Evolutionary conservation across 768 basidiomycete species (phyloP), one percentile per base, ranked within the genome.

Genomic region (Boletus tylopilopsis): DNA sequence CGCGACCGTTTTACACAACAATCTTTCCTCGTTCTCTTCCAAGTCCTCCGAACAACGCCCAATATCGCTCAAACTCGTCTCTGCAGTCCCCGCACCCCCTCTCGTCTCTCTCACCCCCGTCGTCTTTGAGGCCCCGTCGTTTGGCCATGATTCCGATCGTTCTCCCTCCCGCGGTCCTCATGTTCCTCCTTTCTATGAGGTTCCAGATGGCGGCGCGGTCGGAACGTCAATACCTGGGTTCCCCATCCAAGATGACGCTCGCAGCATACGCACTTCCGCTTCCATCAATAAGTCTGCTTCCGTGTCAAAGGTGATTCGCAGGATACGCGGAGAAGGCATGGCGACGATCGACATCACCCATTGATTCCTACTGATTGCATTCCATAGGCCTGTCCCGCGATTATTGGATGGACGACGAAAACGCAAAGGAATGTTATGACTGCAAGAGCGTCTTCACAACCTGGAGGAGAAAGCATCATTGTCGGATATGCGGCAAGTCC

Each of bases 401-500:
- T 62, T 97, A 97, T 64, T 99, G 96, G 96, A 97, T 98, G 94
- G 90, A 93, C 53, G 94, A 97, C 62, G 92, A 92, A 61, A 87
- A 89, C 47, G 91, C 90, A 60, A 96, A 88, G 64, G 93, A 96
- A 61, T 95, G 94, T 62, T 95, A 92, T 64, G 94, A 94, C 67
- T 96, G 94, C 73, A 91, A 92, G 68, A 90, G 89, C 56, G 76
- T 89, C 42, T 99, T 99, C 70, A 91, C 92, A 0, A 81, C 94
- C 2, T 97, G 92, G 91, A 73, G 94, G 45, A 74, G 96, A 55
- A 96, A 94, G 67, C 96, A 99, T 61, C 96, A 99, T 64, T 99
- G 96, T 70, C 83, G 96, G 12, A 93, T 98, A 67, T 98, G 96
- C 63, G 93, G 93, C 87, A 62, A 48, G 78, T 69, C 45, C 16